phyloP scores from a whole-genome alignment of 805 yeast genomes.

The Barnettozyma vustinii region DNA sequence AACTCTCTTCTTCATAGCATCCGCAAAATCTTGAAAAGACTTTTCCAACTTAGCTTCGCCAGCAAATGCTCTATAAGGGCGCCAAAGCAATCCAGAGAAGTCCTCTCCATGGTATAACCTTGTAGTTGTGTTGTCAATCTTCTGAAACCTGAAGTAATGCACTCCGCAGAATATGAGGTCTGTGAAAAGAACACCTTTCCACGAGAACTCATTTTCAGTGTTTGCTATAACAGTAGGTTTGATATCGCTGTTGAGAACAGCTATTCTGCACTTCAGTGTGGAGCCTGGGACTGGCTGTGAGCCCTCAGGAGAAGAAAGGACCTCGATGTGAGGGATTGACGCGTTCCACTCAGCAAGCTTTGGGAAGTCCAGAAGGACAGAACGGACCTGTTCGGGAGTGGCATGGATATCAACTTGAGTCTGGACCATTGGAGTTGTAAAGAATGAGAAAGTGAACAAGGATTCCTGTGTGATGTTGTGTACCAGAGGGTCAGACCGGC shows the following conservation, averaged over 20 bases:
- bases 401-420: constrained; percentile 3
- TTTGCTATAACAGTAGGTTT: background rate
- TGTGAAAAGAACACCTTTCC: constrained; percentile 2
- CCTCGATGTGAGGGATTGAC: background rate
- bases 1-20: constrained; percentile 4
- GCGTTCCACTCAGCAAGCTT: constrained; percentile 1
- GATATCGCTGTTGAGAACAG: background rate
- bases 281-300: background rate
- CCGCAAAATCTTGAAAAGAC: constrained; percentile 1
- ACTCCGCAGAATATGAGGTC: constrained; percentile 1
- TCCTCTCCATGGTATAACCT: too few species aligned
- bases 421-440: background rate
- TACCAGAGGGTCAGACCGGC: background rate
- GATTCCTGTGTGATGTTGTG: too few species aligned
- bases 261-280: background rate
- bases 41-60: background rate
- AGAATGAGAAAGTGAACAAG: too few species aligned
- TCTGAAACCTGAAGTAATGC: constrained; percentile 7
- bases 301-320: background rate
- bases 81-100: background rate
- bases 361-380: constrained; percentile 2
- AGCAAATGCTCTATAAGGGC: background rate
- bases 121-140: background rate
- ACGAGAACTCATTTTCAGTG: constrained; percentile 3
- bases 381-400: constrained; percentile 6